phyloP scores from a whole-genome alignment of 768 basidiomycete genomes.

The Fomitopsis pulvina region DNA sequence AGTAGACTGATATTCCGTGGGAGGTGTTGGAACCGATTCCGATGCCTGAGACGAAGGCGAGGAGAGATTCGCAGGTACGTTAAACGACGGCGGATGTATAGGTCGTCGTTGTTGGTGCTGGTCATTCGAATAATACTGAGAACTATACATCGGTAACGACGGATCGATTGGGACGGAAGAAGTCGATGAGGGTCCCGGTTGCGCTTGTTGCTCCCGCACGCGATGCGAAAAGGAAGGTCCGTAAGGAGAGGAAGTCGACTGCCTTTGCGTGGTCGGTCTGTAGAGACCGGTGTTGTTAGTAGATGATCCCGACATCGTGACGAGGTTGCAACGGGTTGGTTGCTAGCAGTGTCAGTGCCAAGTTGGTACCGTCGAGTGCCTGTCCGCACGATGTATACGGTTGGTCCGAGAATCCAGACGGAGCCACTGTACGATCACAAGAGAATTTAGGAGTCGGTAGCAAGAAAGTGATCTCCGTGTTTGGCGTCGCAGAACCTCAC shows the following conservation, averaged over 20 bases:
- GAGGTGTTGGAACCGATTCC: constrained; percentile 68
- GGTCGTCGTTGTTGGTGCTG: constrained; percentile 42
- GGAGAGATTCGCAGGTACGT: constrained; percentile 53
- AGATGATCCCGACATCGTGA: constrained; percentile 14
- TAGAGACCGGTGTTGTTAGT: constrained; percentile 23
- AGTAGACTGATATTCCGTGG: constrained; percentile 51
- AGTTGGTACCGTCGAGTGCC: too few relatives aligned
- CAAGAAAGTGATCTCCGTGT: too few relatives aligned
- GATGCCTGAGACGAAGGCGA: constrained; percentile 80
- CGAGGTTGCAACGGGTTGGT: too few relatives aligned
- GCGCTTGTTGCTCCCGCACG: constrained; percentile 34
- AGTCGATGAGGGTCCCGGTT: constrained; percentile 49
- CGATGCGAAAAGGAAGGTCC: neutral
- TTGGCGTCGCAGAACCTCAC: neutral
- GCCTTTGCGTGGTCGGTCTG: constrained; percentile 23
- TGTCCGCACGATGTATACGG: too few relatives aligned
- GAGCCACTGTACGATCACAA: too few relatives aligned
- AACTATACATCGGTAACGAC: constrained; percentile 32
- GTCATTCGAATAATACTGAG: constrained; percentile 42
- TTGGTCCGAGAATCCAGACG: too few relatives aligned
- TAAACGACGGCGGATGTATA: constrained; percentile 46
- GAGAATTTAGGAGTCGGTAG: too few relatives aligned
- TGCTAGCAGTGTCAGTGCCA: too few relatives aligned
- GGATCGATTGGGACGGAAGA: constrained; percentile 67
- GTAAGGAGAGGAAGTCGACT: constrained; percentile 21